A percentile compares a stretch with the other conserved stretches of the same genome.
These are phyloP conservation scores for Scenedesmus sp. DNA, from an alignment of 163 green algal genomes.

Conservation along the genomic window DNA sequence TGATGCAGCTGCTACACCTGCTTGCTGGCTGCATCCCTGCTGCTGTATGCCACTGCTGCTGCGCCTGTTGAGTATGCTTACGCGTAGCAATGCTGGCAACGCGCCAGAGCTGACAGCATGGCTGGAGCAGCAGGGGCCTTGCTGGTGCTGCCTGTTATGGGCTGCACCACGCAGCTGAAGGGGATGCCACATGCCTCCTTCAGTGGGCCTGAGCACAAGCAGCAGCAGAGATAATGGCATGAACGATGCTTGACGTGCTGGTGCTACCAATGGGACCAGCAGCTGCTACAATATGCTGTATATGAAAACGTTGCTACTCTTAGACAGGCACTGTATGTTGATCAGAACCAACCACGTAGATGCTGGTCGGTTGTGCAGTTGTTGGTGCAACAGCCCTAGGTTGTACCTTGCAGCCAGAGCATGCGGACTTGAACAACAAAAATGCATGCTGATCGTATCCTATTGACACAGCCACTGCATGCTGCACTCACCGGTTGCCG, in stretches of 20 bases:
- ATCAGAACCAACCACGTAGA: background rate
- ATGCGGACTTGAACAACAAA: background rate
- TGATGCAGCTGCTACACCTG: background rate
- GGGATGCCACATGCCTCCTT: constrained; percentile 80
- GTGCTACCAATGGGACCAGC: background rate
- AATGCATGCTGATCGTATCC: no score
- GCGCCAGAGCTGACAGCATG: constrained; percentile 64
- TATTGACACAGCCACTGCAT: no score
- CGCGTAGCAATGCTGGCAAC: constrained; percentile 84
- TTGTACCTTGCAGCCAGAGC: background rate
- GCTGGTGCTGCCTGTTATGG: constrained; percentile 59
- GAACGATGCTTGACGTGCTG: background rate
- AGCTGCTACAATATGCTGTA: background rate
- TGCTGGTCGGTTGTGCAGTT: background rate
- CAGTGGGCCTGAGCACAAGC: constrained; percentile 56
- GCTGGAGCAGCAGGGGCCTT: background rate
- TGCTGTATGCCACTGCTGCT: constrained; percentile 16
- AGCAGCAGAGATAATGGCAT: background rate
- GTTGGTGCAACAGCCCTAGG: background rate
- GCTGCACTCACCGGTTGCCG: background rate
- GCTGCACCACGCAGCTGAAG: constrained; percentile 82
- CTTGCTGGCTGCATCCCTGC: background rate
- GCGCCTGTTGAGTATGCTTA: constrained; percentile 53
- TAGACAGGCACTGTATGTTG: background rate
- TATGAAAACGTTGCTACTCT: background rate